Conservation (phyloP, 2,329 filamentous ascomycete species). For the Calonectria pteridis region DNA sequence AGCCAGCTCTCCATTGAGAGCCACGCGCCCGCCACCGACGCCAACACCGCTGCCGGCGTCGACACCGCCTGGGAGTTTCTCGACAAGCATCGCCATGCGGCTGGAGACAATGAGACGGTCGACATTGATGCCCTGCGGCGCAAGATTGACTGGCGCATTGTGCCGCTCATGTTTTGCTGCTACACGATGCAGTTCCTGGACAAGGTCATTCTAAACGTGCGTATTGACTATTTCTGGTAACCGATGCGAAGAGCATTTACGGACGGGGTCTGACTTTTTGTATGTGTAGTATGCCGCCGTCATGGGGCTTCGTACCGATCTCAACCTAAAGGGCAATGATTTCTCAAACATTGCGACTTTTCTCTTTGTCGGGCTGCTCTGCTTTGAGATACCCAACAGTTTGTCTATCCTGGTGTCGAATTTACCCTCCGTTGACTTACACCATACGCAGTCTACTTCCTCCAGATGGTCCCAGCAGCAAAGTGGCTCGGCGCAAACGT, state of each 20-base stretch:
- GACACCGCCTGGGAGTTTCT: constrained; percentile 63
- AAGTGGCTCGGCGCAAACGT: constrained; percentile 73
- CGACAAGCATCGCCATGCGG: constrained; percentile 55
- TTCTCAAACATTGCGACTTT: constrained; percentile 73
- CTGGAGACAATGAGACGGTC: constrained; percentile 49
- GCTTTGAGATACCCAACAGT: constrained; percentile 72
- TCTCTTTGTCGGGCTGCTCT: constrained; percentile 72
- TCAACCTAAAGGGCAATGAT: constrained; percentile 67
- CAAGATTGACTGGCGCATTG: constrained; percentile 70
- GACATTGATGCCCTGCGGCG: constrained; percentile 62
- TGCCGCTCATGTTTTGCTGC: constrained; percentile 72
- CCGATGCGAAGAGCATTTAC: background rate
- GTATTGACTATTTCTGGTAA: constrained; percentile 39
- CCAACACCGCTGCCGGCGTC: constrained; percentile 40
- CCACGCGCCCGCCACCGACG: background rate
- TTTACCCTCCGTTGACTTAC: background rate
- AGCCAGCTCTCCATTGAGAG: constrained; percentile 20
- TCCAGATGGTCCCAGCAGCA: constrained; percentile 70
- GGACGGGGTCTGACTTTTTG: background rate
- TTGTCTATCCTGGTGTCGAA: constrained; percentile 24
- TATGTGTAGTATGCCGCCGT: constrained; percentile 70
- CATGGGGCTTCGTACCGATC: constrained; percentile 71
- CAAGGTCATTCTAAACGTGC: constrained; percentile 73
- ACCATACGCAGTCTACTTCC: constrained; percentile 60
- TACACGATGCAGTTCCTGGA: constrained; percentile 75